phyloP scores from a whole-genome alignment of 2,329 filamentous ascomycete genomes.

The Colletotrichum agaves region DNA sequence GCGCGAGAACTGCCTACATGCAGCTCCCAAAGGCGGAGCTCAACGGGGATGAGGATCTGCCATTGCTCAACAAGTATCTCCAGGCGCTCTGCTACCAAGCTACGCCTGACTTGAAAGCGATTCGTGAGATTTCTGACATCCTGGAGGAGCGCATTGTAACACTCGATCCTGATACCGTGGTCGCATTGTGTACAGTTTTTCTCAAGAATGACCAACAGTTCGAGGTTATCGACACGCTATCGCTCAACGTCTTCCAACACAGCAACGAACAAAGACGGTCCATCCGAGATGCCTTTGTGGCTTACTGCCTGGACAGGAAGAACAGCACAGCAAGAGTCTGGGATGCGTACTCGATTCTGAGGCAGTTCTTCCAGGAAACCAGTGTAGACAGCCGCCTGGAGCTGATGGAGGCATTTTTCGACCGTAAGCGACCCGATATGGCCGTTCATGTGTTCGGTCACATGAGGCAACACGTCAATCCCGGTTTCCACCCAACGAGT shows the following conservation, averaged over 20 bases:
- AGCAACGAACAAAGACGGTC: conserved; percentile 74
- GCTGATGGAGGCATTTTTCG: conserved; percentile 87
- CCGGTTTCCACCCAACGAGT: conserved; percentile 71
- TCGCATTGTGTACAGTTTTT: conserved; percentile 77
- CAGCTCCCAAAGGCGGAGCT: conserved; percentile 64
- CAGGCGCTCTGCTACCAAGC: conserved; percentile 71
- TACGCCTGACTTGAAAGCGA: conserved; percentile 73
- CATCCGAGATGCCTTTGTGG: conserved; percentile 73
- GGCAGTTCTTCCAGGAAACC: conserved; percentile 74
- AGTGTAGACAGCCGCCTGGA: conserved; percentile 71
- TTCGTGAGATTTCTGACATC: conserved; percentile 78
- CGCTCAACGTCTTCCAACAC: conserved; percentile 77
- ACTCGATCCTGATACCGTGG: conserved; percentile 79
- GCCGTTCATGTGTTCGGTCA: conserved; percentile 88
- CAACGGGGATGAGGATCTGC: conserved; percentile 67
- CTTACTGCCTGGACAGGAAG: conserved; percentile 72
- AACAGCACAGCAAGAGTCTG: conserved; percentile 73
- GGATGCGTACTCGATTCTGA: conserved; percentile 73
- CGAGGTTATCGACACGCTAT: conserved; percentile 85
- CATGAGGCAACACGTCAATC: conserved; percentile 83
- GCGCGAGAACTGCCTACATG: conserved; percentile 73
- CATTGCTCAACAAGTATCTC: conserved; percentile 77
- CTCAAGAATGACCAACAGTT: conserved; percentile 80
- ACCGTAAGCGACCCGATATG: conserved; percentile 82
- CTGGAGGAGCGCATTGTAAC: conserved; percentile 76